Conservation (phyloP, 108 stramenopile genomes). For the Licmophora abbreviata region DNA sequence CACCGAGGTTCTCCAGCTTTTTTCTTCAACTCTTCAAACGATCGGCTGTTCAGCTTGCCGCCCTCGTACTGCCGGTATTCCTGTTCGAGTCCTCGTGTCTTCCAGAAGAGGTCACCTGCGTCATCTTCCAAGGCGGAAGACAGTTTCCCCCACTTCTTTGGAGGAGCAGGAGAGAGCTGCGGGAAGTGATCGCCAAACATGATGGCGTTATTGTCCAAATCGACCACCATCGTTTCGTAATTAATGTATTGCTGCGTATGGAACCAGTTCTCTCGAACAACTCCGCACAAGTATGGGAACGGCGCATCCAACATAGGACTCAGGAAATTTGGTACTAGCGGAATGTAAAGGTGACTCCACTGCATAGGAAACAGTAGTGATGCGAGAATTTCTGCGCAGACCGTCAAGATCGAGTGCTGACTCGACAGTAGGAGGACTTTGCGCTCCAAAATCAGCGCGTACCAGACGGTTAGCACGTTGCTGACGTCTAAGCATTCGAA, state of each 20-base stretch:
- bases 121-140: slow-evolving; percentile 43
- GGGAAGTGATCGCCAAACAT: slow-evolving; percentile 50
- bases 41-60: slow-evolving; percentile 2
- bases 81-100: slow-evolving; percentile 52
- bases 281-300: slow-evolving; percentile 85
- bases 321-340: slow-evolving; percentile 70
- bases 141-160: slow-evolving; percentile 73
- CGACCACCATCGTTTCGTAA: slow-evolving; percentile 81
- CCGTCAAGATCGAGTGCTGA: slow-evolving; percentile 80
- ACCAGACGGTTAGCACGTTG: slow-evolving; percentile 73
- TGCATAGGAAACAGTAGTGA: slow-evolving; percentile 92
- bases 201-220: slow-evolving; percentile 76
- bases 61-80: slow-evolving; percentile 18
- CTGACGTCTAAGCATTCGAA: slow-evolving; percentile 88
- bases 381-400: slow-evolving; percentile 89
- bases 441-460: slow-evolving; percentile 77
- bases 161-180: slow-evolving; percentile 46
- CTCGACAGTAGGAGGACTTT: slow-evolving; percentile 75
- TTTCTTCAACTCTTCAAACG: slow-evolving; percentile 8
- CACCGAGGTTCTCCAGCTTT: slow-evolving; percentile 34
- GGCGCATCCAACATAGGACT: slow-evolving; percentile 87
- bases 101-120: slow-evolving; percentile 79
- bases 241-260: slow-evolving; percentile 59
- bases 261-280: slow-evolving; percentile 70
- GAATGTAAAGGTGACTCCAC: slow-evolving; percentile 91